Conservation (phyloP, 306 rosid species). For the Vicia sativa region DNA sequence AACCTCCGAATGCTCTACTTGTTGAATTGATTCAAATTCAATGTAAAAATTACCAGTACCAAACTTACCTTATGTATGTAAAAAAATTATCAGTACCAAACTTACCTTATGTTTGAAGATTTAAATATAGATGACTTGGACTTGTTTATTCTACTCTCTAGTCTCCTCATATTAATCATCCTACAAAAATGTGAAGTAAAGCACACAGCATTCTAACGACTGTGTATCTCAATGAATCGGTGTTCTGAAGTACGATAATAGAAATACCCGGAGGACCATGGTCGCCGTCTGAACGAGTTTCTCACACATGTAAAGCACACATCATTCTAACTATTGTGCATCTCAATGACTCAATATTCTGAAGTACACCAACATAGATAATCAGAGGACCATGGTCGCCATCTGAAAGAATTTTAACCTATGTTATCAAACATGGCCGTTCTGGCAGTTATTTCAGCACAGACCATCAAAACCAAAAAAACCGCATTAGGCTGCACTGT, state of each 20-base stretch:
- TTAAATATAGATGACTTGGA: slow-evolving; percentile 5
- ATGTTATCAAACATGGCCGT: too few species aligned
- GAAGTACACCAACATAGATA: slow-evolving; percentile 10
- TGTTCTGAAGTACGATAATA: not conserved
- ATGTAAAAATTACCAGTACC: slow-evolving; percentile 12
- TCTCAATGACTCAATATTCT: not conserved
- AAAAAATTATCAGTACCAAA: too few species aligned
- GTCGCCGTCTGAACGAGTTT: too few species aligned
- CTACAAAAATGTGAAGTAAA: slow-evolving; percentile 16
- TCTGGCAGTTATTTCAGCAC: too few species aligned
- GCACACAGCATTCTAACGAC: slow-evolving; percentile 14
- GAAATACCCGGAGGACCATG: too few species aligned
- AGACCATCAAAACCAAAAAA: too few species aligned
- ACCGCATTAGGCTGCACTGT: too few species aligned
- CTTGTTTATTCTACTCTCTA: not conserved
- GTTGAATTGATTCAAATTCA: slow-evolving; percentile 10
- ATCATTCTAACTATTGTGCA: slow-evolving; percentile 15
- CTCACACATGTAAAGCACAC: not conserved
- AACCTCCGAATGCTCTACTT: slow-evolving; percentile 15
- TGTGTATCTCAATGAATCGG: slow-evolving; percentile 5
- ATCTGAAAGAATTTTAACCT: slow-evolving; percentile 15
- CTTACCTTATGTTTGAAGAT: too few species aligned
- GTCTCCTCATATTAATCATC: slow-evolving; percentile 10
- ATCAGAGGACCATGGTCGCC: slow-evolving; percentile 7
- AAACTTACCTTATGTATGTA: not conserved